These are phyloP conservation scores for Uronychia setigera DNA, from an alignment of 73 alveolate species.

Conservation along the genomic window DNA sequence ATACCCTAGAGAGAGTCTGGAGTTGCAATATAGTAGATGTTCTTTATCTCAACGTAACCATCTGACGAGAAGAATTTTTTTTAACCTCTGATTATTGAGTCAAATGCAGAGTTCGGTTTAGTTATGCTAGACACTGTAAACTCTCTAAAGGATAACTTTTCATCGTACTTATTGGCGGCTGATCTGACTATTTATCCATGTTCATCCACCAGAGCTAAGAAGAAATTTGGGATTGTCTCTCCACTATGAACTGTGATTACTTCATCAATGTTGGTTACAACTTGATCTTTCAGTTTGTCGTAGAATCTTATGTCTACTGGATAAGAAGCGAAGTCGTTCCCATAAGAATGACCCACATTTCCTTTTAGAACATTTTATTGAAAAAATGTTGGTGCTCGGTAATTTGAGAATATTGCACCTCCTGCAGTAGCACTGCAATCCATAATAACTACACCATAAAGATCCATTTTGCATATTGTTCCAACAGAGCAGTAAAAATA, in stretches of 20 bases:
- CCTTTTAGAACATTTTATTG: not conserved
- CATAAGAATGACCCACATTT: not conserved
- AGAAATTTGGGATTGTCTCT: not conserved
- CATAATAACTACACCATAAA: too few relatives aligned
- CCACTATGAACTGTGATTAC: not conserved
- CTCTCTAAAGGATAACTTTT: not conserved
- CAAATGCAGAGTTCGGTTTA: not conserved
- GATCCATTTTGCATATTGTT: too few relatives aligned
- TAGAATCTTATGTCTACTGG: not conserved
- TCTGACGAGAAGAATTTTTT: not conserved
- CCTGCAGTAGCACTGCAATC: constrained; percentile 2
- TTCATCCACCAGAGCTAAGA: not conserved
- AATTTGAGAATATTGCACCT: constrained; percentile 10
- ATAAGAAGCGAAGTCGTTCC: constrained; percentile 3
- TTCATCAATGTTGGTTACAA: not conserved
- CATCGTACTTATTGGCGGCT: not conserved
- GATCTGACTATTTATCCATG: not conserved
- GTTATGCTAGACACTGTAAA: not conserved
- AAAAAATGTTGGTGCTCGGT: not conserved
- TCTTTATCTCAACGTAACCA: not conserved
- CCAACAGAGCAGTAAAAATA: too few relatives aligned
- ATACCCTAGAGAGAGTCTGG: not conserved
- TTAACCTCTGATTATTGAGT: not conserved
- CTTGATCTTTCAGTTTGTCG: not conserved
- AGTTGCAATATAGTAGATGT: not conserved